Evolutionary conservation across 148 eudicot genomes (phyloP), one percentile per base, ranked within the genome.

Genomic region (Chenopodium quinoa): DNA sequence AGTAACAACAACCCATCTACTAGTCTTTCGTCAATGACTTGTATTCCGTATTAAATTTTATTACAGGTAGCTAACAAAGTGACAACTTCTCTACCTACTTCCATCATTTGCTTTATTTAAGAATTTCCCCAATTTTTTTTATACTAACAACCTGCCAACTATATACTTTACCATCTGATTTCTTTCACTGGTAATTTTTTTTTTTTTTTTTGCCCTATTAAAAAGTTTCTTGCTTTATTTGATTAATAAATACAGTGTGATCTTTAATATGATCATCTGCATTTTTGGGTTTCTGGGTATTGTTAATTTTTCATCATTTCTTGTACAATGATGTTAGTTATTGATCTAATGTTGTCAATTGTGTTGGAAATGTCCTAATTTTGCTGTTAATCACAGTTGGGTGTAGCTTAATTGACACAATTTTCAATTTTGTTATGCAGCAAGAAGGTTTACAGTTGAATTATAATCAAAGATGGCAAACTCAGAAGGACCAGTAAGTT

Each of bases 401-500:
- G 4, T 14, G 16, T 17, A 56, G 62, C 22, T 56, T 56, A 56
- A 12, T 40, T n/a, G 63, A 50, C 54, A 50, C 54, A 9, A 10
- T 7, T 34, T 40, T 71, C 25, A 13, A n/a, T 72, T 64, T 7
- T 34, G 20, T 46, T 65, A 20, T 52, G 68, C 54, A 79, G 54
- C 65, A 7, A 71, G 68, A 74, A 73, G 83, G 46, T 16, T 79
- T 58, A 62, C 31, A 29, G 62, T 32, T 79, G 20, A 48, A 67
- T 22, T 19, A 31, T 54, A 54, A 52, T 31, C 68, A 71, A 71
- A 31, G 54, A 84, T 84, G 86, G 83, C 83, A 68, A 84, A 80
- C 29, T 50, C 72, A 71, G 64, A 46, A 76, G 83, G 80, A 52
- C 83, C 86, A 76, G 86, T 84, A 80, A 84, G 86, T 37, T 75